Base-by-base conservation (phyloP, 2,329 filamentous ascomycete genomes). In the Calonectria pauciramosa region DNA sequence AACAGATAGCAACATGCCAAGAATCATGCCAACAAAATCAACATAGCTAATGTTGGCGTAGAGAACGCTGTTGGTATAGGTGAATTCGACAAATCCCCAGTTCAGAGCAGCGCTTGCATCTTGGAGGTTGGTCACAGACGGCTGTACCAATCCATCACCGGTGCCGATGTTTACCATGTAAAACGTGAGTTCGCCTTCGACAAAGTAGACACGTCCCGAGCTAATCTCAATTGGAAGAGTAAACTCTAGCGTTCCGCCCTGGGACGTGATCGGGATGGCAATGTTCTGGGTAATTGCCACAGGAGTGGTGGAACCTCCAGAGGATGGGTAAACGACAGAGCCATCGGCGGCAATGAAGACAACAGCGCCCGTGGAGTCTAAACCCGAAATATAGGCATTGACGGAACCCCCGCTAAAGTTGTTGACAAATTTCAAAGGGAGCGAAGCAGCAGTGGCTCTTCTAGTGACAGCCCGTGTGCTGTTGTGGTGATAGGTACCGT, bases 1-100 rank as follows among this genome's bases (percentile, higher is more conserved):
- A 16, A 85, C 82, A 0, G 82, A 84, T 18, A 91, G 82, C 0
- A 78, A 78, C 86, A 91, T 88, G 51, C 89, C 88, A n/a, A 91
- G 86, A 0, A 87, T 83, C 20, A 91, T 83, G 6, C 89, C 84
- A 23, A 89, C 86, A 74, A 89, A 90, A 78, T 90, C 89, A 38
- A 90, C 89, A 71, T 73, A 73, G 56, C 71, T 88, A 69, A 90
- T 85, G 79, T 90, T 89, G 75, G 88, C 87, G 52, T 83, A 89
- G 32, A 90, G 78, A 9, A 82, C 80, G 0, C 84, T 84, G 1
- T 83, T 77, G 0, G 82, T 87, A 77, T 86, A 86, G 2, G 87
- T 88, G 34, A 90, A 81, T 77, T 90, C 89, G 23, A 89, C 84
- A 69, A 90, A 90, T 0, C 88, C 88, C 88, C 88, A 90, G 78